A percentile compares a stretch with the other conserved stretches of the same genome.
phyloP scores from a whole-genome alignment of 2,329 filamentous ascomycete species.

The Dendryphion nanum region DNA sequence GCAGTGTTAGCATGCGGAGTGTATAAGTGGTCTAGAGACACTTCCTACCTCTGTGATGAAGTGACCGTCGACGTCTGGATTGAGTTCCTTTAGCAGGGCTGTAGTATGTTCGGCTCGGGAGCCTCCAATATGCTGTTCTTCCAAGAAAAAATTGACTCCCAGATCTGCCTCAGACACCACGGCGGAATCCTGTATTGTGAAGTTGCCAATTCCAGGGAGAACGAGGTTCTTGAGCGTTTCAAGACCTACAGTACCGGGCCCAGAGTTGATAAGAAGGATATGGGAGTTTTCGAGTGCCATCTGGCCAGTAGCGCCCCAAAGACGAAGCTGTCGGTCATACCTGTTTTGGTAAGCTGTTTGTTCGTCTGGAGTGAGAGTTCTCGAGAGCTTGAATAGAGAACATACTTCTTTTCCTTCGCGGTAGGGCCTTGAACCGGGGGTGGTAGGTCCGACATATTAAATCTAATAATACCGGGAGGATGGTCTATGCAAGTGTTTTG shows the following conservation, averaged over 20 bases:
- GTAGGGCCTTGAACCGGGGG: slow-evolving; percentile 42
- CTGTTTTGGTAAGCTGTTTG: too few species aligned
- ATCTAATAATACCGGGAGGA: slow-evolving; percentile 1
- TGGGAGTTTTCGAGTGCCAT: slow-evolving; percentile 86
- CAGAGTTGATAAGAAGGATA: slow-evolving; percentile 86
- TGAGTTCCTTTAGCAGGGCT: slow-evolving; percentile 78
- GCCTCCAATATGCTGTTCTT: slow-evolving; percentile 72
- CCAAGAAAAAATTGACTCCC: slow-evolving; percentile 95
- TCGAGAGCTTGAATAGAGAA: not conserved
- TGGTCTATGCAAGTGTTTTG: too few species aligned
- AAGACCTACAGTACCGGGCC: slow-evolving; percentile 80
- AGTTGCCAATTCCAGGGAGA: slow-evolving; percentile 83
- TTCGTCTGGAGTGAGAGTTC: too few species aligned
- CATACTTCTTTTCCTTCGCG: slow-evolving; percentile 52
- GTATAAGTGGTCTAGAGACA: not conserved
- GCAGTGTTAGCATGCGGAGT: slow-evolving; percentile 12
- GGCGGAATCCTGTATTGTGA: slow-evolving; percentile 83
- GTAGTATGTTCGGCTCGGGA: slow-evolving; percentile 76
- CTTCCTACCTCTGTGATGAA: slow-evolving; percentile 58
- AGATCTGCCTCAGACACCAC: slow-evolving; percentile 78
- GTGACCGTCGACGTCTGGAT: slow-evolving; percentile 83
- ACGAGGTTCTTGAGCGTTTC: slow-evolving; percentile 98
- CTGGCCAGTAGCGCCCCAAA: slow-evolving; percentile 94
- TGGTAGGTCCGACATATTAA: slow-evolving; percentile 36
- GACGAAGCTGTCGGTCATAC: slow-evolving; percentile 90